Percentiles rank a stretch among this genome's conserved stretches.
Conservation (phyloP, 192 early-diverging fungal species). For the Backusella psychrophila region DNA sequence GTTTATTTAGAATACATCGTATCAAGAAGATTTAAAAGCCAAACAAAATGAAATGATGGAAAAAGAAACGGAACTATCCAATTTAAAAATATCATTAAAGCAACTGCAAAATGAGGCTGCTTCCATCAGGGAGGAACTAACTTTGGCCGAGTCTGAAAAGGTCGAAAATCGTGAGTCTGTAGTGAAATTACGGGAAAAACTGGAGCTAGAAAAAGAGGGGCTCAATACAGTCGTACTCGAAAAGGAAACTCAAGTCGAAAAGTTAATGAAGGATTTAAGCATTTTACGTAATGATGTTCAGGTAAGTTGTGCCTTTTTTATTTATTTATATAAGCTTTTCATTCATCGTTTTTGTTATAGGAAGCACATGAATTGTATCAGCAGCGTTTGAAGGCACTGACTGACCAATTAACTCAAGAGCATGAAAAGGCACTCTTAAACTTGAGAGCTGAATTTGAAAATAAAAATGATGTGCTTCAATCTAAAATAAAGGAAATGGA, state of each 20-base stretch:
- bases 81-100: not conserved
- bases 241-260: not conserved
- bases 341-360: not conserved
- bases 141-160: not conserved
- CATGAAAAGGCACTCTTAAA: not conserved
- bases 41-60: not conserved
- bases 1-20: not conserved
- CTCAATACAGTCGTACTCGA: not conserved
- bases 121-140: not conserved
- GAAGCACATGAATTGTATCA: not conserved
- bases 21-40: constrained; percentile 6
- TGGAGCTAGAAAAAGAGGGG: constrained; percentile 5
- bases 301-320: too few species aligned
- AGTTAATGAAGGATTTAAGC: not conserved
- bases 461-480: not conserved
- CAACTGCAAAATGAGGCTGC: not conserved
- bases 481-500: not conserved
- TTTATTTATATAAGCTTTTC: too few species aligned
- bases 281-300: not conserved
- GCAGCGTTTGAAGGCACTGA: not conserved
- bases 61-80: constrained; percentile 2
- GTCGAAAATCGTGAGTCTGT: not conserved
- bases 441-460: not conserved
- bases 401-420: not conserved
- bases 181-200: constrained; percentile 1